Percentiles rank a stretch among this genome's conserved stretches.
These are phyloP conservation scores for Alternaria brassicicola DNA, from an alignment of 2,329 filamentous ascomycete species.

Conservation along the genomic window DNA sequence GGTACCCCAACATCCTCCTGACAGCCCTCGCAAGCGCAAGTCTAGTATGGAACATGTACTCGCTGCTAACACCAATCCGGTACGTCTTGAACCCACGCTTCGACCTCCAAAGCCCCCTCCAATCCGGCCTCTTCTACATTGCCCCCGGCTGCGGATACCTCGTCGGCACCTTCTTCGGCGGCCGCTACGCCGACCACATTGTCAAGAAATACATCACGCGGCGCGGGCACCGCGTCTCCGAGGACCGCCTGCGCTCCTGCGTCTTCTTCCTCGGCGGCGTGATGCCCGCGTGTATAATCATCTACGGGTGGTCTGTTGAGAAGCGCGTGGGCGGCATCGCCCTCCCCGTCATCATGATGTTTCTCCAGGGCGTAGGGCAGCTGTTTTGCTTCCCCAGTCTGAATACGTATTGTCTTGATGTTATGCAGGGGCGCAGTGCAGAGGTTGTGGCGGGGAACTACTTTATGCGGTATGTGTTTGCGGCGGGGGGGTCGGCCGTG, in stretches of 20 bases:
- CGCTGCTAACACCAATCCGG: conserved; percentile 70
- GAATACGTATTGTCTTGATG: conserved; percentile 83
- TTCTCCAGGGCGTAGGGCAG: conserved; percentile 74
- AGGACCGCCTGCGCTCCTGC: conserved; percentile 66
- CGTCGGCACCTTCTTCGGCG: conserved; percentile 72
- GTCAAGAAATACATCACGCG: conserved; percentile 69
- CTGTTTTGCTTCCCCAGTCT: conserved; percentile 76
- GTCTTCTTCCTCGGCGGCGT: conserved; percentile 63
- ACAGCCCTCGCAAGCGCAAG: conserved; percentile 63
- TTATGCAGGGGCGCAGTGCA: conserved; percentile 72
- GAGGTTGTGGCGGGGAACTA: conserved; percentile 85
- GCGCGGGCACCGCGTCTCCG: conserved; percentile 63
- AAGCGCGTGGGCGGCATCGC: conserved; percentile 61
- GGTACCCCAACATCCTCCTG: conserved; percentile 70
- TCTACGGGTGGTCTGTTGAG: conserved; percentile 71
- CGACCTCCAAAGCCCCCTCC: conserved; percentile 67
- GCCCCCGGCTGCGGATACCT: conserved; percentile 75
- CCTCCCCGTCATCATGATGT: conserved; percentile 74
- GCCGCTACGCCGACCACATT: conserved; percentile 70
- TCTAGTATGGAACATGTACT: conserved; percentile 79
- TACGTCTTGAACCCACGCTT: conserved; percentile 78
- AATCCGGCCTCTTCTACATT: conserved; percentile 75
- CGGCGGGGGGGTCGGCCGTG: conserved; percentile 70
- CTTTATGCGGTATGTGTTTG: conserved; percentile 76
- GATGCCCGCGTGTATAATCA: conserved; percentile 67